Percentiles rank a stretch among this genome's conserved stretches.
Conservation (phyloP, 1,284 basidiomycete genomes). For the Nidula niveotomentosa region DNA sequence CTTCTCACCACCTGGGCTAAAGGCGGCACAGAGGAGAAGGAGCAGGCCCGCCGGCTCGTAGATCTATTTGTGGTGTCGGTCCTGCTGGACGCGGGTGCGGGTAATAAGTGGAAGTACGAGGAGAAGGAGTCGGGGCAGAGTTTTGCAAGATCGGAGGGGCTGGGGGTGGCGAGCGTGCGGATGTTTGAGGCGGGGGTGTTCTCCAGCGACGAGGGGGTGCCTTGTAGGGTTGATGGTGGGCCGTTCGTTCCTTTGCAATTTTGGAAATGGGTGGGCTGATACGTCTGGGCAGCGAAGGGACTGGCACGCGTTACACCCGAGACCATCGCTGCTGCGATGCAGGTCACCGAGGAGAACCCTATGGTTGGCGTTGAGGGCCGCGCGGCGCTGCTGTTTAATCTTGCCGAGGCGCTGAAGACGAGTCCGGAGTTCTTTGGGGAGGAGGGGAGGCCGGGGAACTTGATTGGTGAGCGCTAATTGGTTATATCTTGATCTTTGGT, state of each 20-base stretch:
- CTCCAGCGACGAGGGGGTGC: constrained; percentile 63
- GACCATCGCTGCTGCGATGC: constrained; percentile 72
- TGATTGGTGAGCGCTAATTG: constrained; percentile 59
- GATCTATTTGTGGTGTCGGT: constrained; percentile 95
- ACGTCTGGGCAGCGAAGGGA: constrained; percentile 56
- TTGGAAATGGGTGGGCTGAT: not conserved
- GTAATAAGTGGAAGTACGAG: constrained; percentile 78
- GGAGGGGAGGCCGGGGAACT: constrained; percentile 77
- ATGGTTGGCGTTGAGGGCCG: constrained; percentile 93
- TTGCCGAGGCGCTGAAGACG: constrained; percentile 67
- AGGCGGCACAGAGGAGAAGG: constrained; percentile 44
- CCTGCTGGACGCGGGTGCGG: constrained; percentile 92
- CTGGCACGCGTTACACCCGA: constrained; percentile 67
- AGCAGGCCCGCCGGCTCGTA: constrained; percentile 73
- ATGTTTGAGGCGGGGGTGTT: constrained; percentile 90
- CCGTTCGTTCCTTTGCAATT: not conserved
- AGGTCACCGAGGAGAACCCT: constrained; percentile 78
- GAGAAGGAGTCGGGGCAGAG: constrained; percentile 59
- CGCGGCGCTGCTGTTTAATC: constrained; percentile 70
- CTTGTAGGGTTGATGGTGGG: constrained; percentile 78
- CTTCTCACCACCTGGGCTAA: constrained; percentile 56
- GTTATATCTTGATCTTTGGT: no score
- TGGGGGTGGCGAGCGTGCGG: constrained; percentile 89
- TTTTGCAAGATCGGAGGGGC: constrained; percentile 83
- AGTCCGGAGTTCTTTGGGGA: constrained; percentile 70